Evolutionary conservation across 257 asterid genomes (phyloP), one percentile per base, ranked within the genome.

Genomic region (Fraxinus anomala): DNA sequence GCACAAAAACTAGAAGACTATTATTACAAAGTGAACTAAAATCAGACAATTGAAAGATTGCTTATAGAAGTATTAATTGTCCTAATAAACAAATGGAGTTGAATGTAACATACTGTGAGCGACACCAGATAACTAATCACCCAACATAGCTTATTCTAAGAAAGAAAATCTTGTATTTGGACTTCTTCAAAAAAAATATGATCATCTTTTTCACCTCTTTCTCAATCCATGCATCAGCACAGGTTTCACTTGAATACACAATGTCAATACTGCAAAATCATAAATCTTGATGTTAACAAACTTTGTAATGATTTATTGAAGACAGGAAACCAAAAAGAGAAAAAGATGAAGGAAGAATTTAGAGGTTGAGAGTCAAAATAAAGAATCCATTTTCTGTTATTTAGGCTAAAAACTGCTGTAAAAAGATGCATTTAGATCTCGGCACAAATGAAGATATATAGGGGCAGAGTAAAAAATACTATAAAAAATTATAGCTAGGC

Each of bases 221-320:
- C 91, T 95, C 99, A 71, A 95, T 95, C 98, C 99, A 95, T 80
- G 97, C 87, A 89, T 95, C 99, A 28, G 98, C 99, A 77, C 94
- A 91, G 77, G 98, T 91, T 88, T 93, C 97, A 73, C 86, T 81
- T 40, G 98, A 86, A 87, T 42, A 95, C 68, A 95, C 90, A 33
- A 93, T 66, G 86, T 95, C 99, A 73, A 95, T 77, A 51, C 99
- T 95, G 91, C 88, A 89, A 77, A 76, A 81, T 47, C 23, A 81
- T 56, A 85, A 75, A 65, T 44, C 73, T 70, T 24, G 69, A 81
- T 24, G 70, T 80, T 63, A 77, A 78, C 44, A 54, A 74, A 73
- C 70, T 24, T 70, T 10, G 71, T 71, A 44, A 54, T 68, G 37
- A 23, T 78, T 44, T 82, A 80, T 33, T 24, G 73, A 44, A 66